Conservation (phyloP, 1,284 basidiomycete species). For the Cryptococcus sp. region DNA sequence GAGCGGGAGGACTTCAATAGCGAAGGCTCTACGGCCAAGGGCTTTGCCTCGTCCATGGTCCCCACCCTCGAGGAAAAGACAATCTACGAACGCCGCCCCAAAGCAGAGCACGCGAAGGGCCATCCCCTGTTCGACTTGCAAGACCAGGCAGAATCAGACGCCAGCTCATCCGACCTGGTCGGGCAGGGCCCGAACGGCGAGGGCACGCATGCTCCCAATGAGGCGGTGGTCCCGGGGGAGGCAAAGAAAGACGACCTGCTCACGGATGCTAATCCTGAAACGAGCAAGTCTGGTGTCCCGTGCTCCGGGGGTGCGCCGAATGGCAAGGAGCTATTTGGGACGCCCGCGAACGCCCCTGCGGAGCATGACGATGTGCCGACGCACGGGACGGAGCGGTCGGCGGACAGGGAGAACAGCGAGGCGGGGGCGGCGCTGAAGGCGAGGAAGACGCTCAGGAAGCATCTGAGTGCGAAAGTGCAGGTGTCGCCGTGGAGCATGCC, state of each 20-base stretch:
- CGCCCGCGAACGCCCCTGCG: conserved; percentile 58
- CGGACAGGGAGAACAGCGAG: conserved; percentile 34
- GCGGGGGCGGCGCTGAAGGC: conserved; percentile 57
- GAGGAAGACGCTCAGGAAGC: conserved; percentile 57
- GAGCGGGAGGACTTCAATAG: conserved; percentile 59
- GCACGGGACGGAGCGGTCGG: conserved; percentile 15
- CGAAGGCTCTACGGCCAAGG: conserved; percentile 57
- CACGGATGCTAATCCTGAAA: conserved; percentile 11
- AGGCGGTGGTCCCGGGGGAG: conserved; percentile 27
- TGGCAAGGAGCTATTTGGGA: conserved; percentile 48
- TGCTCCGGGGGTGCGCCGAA: conserved; percentile 38
- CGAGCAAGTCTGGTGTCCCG: conserved; percentile 26
- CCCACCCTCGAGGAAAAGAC: conserved; percentile 71
- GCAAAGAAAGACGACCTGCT: conserved; percentile 23
- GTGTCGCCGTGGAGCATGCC: conserved; percentile 53
- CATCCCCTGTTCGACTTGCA: conserved; percentile 47
- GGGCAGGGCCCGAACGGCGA: neutral
- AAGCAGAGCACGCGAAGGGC: conserved; percentile 44
- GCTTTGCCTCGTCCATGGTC: conserved; percentile 64
- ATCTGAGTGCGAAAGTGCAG: conserved; percentile 58
- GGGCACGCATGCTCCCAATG: conserved; percentile 9
- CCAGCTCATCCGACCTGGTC: conserved; percentile 14
- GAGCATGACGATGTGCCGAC: conserved; percentile 50
- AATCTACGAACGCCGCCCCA: conserved; percentile 53
- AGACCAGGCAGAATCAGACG: conserved; percentile 27